Evolutionary conservation across 805 yeast species (phyloP), one percentile per base, ranked within the genome.

Genomic region (Lachancea meyersii): DNA sequence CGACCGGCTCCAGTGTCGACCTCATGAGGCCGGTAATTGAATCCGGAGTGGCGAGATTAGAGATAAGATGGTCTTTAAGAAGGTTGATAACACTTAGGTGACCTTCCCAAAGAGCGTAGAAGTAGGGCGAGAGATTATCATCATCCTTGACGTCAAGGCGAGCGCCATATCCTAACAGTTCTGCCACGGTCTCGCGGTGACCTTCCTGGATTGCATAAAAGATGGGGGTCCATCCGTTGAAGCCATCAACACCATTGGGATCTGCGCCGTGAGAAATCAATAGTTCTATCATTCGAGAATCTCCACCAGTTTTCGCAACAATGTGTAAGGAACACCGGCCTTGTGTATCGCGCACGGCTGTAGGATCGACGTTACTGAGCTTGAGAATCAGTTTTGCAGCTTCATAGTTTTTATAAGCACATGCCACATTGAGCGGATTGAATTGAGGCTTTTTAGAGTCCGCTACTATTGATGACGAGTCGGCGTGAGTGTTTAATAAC

Each of bases 71-170:
- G 22, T 70, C 71, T 16, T 80, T 69, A 35, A 91, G 68, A 18
- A 80, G 80, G 59, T 85, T 82, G 51, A 89, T 65, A 2, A 87
- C 91, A n/a, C 71, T 74, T 22, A 87, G 79, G 56, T 88, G 91
- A 19, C 98, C 97, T 61, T 89, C 97, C 78, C 95, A 86, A 18
- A 89, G 84, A 20, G 97, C 91, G 60, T 91, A 86, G 60, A 84
- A 91, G 35, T 89, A 57, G 0, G 96, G 96, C 40, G 82, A 76
- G 52, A 76, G 75, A 3, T 87, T 84, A 47, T 86, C 85, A 47
- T 83, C 93, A 63, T 93, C 97, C 13, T 77, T 70, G 17, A 84
- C 58, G 32, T 69, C 67, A 44, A 82, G 70, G 44, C 78, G 73
- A 0, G 97, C 96, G 4, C 91, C 89, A 46, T 71, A 75, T 18